These are phyloP conservation scores for Pestalotiopsis fici DNA, from an alignment of 2,329 filamentous ascomycete genomes.

Conservation along the genomic window DNA sequence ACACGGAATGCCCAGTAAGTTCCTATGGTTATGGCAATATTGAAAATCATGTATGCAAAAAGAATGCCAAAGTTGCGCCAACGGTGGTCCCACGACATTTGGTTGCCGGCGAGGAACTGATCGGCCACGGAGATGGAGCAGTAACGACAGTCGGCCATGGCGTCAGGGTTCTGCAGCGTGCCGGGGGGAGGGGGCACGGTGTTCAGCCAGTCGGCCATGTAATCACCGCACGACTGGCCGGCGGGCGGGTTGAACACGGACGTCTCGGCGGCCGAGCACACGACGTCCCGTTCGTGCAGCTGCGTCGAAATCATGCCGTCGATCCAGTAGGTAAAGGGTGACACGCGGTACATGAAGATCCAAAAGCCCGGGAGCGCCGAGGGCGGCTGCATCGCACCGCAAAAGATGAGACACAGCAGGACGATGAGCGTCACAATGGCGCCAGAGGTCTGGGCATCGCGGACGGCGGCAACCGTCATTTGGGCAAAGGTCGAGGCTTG, in stretches of 20 bases:
- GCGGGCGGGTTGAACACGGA: slow-evolving; percentile 64
- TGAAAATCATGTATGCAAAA: slow-evolving; percentile 61
- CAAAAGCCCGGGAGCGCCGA: slow-evolving; percentile 70
- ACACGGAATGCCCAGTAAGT: slow-evolving; percentile 58
- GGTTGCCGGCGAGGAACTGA: slow-evolving; percentile 46
- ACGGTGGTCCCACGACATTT: slow-evolving; percentile 55
- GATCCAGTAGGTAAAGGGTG: slow-evolving; percentile 81
- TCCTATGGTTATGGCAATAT: slow-evolving; percentile 53
- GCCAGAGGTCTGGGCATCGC: slow-evolving; percentile 67
- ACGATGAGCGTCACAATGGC: slow-evolving; percentile 66
- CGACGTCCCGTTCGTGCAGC: slow-evolving; percentile 65
- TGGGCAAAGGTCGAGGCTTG: slow-evolving; percentile 74
- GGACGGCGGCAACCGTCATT: slow-evolving; percentile 71
- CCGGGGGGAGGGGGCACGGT: slow-evolving; percentile 45
- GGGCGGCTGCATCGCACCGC: slow-evolving; percentile 41
- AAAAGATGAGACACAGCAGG: slow-evolving; percentile 62
- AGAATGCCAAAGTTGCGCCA: slow-evolving; percentile 72
- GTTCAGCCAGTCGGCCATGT: slow-evolving; percentile 53
- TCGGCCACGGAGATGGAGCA: slow-evolving; percentile 56
- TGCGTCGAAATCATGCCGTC: slow-evolving; percentile 70
- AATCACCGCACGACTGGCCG: slow-evolving; percentile 60
- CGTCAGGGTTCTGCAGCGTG: slow-evolving; percentile 49
- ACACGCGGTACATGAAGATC: slow-evolving; percentile 83
- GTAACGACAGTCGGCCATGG: slow-evolving; percentile 55
- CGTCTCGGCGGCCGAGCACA: slow-evolving; percentile 71